Evolutionary conservation across 352 stramenopile species (phyloP), one percentile per base, ranked within the genome.

Genomic region (Elongisporangium undulatum): DNA sequence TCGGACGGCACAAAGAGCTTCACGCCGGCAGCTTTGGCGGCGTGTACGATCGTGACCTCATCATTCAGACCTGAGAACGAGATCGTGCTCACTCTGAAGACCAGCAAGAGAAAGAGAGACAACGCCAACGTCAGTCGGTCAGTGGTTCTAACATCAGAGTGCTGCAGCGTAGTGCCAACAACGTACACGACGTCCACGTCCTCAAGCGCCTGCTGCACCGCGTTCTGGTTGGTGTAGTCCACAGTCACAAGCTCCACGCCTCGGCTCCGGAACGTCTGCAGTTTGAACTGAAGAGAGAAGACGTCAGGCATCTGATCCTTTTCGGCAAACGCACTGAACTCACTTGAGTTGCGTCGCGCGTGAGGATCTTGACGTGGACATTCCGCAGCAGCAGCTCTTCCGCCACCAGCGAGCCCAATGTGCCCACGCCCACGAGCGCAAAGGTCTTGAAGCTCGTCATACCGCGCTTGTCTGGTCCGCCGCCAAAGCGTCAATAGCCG

Each of bases 1-100:
- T 17, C 68, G 16, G 71, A 59, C 20, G 67, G 67, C 53, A 74
- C 67, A 16, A 74, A 61, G n/a, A 75, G 58, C 45, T 75, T 72
- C 21, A 75, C 64, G 17, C 68, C 68, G 2, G 68, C 68, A 15
- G 64, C 64, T 24, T 72, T 75, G 15, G 68, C 68, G 2, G 68
- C 68, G 2, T 58, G 64, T 12, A 75, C 61, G 17, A 75, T 64
- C 38, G 34, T 45, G 13, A 45, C 13, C 12, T 45, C 34, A 45
- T 45, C 34, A 45, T 12, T 45, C 10, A 45, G 34, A 45, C 34
- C 34, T 17, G 34, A 45, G 12, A 45, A 45, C 34, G 34, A 45
- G 34, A 45, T 45, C 7, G 34, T 45, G 13, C 34, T 45, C 34
- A 45, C 34, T 45, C 34, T 45, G 17, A 1, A 17, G 34, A 45